A percentile compares a stretch with the other conserved stretches of the same genome.
phyloP scores from a whole-genome alignment of 257 asterid genomes.

The Leonotis leonurus region DNA sequence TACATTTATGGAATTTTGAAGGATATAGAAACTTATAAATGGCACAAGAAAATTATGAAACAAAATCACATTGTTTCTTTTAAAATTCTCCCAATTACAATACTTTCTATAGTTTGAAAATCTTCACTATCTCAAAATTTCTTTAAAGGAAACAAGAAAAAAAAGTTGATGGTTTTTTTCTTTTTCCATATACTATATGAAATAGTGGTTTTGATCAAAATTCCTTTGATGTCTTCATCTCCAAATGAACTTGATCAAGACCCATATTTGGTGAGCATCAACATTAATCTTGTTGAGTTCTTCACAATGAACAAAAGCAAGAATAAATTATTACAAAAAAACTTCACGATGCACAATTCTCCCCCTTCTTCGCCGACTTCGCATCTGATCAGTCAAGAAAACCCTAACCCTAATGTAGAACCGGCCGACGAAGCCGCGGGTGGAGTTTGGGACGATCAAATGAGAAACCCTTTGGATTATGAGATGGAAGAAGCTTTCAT shows the following conservation, averaged over 20 bases:
- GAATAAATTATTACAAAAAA: no score
- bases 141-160: no score
- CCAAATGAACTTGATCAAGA: constrained; percentile 11
- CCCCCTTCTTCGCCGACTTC: constrained; percentile 13
- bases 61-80: neutral
- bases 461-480: constrained; percentile 4
- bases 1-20: constrained; percentile 17
- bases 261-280: constrained; percentile 19
- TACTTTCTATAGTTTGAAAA: neutral
- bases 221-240: constrained; percentile 18
- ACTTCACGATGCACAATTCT: constrained; percentile 12
- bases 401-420: constrained; percentile 4
- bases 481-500: constrained; percentile 5
- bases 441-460: constrained; percentile 9
- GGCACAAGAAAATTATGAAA: neutral
- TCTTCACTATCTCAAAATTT: neutral
- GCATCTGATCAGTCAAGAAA: constrained; percentile 9
- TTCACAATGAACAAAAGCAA: neutral
- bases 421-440: neutral
- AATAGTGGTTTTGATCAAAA: neutral
- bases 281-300: constrained; percentile 3
- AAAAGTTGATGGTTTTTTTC: no score
- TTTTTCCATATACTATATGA: no score
- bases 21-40: neutral
- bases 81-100: neutral